These are phyloP conservation scores for Oenanthe sinensis DNA, from an alignment of 129 eudicot species.

Conservation along the genomic window DNA sequence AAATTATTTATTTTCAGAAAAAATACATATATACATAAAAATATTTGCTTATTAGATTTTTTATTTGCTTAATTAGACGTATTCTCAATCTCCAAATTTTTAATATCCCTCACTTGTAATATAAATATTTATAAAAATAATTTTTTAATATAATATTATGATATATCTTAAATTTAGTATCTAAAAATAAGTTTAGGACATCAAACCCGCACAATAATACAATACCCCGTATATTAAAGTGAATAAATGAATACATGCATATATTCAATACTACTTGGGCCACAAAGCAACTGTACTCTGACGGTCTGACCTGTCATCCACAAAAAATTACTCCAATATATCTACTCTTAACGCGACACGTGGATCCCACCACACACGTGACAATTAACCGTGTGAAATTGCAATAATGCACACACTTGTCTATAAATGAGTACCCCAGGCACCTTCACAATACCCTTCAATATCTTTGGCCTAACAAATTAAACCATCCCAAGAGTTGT, in stretches of 20 bases:
- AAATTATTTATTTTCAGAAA: too few relatives aligned
- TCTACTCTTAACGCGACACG: constrained; percentile 4
- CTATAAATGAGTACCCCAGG: constrained; percentile 7
- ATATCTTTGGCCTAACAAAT: constrained; percentile 8
- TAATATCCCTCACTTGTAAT: too few relatives aligned
- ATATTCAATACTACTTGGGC: neutral
- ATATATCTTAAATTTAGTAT: too few relatives aligned
- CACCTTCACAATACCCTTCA: neutral
- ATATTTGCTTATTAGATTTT: too few relatives aligned
- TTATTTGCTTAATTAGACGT: too few relatives aligned
- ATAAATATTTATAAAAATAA: too few relatives aligned
- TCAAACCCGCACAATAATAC: neutral
- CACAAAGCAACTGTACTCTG: neutral
- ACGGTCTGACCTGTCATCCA: constrained; percentile 2
- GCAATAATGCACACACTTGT: neutral
- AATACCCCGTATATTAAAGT: neutral
- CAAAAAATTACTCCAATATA: constrained; percentile 1
- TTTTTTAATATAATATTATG: too few relatives aligned
- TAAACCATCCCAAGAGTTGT: neutral
- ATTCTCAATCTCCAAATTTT: too few relatives aligned
- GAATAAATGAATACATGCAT: neutral
- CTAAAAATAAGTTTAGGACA: too few relatives aligned
- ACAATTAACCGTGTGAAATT: neutral
- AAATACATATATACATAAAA: too few relatives aligned
- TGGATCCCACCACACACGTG: constrained; percentile 13